Evolutionary conservation across 2,329 filamentous ascomycete genomes (phyloP), one percentile per base, ranked within the genome.

Genomic region (Venturia pyrina): DNA sequence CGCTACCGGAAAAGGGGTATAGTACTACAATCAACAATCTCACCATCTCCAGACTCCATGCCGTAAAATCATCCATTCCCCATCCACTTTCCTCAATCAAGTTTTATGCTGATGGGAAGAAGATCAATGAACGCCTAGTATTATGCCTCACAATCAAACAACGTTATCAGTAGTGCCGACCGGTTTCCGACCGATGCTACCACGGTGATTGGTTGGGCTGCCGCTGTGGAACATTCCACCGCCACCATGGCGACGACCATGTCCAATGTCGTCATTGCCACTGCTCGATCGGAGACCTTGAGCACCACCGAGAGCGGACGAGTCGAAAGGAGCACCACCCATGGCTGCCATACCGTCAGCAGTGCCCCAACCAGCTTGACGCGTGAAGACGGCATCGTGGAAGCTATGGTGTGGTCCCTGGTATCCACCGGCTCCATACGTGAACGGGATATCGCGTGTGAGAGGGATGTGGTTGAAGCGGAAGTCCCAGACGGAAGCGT

Each of bases 401-500:
- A 87, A 80, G 48, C 77, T 77, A 59, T 78, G 75, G 63, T 75
- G 76, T 3, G 75, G 74, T 59, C 71, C 72, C 24, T 74, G 71
- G 7, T 43, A 62, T 19, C 62, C 46, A 1, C 75, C 74, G 15
- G 72, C 72, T 69, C 77, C 78, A 68, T 85, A 86, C 28, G 78
- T 75, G 71, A 86, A 87, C 0, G 85, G 79, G 24, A 80, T 76
- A 53, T 81, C 78, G 24, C 86, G 81, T 69, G 85, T 82, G 5
- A 91, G 79, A 1, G 87, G 87, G 41, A 89, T 82, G 72, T 89
- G 87, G 72, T 84, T 85, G 74, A 79, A 87, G 13, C 87, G 78
- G 80, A 85, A 89, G 73, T 91, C 86, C 83, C 87, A 90, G 63
- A 89, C 78, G 10, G 82, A 78, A 0, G 86, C 86, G 69, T 88